Conservation (phyloP, 768 basidiomycete species). For the Lanmaoa rubissima region DNA sequence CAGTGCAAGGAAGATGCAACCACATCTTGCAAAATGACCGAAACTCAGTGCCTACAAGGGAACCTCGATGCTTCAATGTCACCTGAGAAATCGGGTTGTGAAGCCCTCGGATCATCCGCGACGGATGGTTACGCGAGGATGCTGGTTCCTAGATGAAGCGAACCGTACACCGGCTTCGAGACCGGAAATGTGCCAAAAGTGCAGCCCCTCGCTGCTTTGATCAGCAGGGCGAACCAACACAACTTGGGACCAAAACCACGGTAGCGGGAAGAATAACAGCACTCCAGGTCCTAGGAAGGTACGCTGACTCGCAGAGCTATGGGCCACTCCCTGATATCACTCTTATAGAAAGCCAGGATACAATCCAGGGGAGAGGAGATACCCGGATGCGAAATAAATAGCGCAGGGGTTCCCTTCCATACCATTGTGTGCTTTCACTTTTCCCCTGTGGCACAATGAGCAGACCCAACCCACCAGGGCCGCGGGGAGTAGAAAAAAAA, state of each 20-base stretch:
- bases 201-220: not conserved
- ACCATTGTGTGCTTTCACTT: not conserved
- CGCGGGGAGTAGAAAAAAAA: conserved; percentile 12
- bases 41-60: not conserved
- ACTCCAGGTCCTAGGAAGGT: not conserved
- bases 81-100: conserved; percentile 7
- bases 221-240: conserved; percentile 1
- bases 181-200: not conserved
- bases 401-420: not conserved
- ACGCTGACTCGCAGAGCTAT: conserved; percentile 1
- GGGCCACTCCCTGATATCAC: not conserved
- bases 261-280: not conserved
- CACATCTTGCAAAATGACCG: not conserved
- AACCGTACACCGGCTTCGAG: not conserved
- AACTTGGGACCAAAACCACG: not conserved
- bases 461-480: conserved; percentile 4
- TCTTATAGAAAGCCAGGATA: conserved; percentile 7
- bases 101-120: conserved; percentile 22
- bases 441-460: not conserved
- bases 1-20: not conserved
- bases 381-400: conserved; percentile 9
- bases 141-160: conserved; percentile 8
- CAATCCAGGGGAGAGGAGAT: conserved; percentile 6
- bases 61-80: conserved; percentile 1
- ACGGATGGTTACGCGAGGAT: not conserved